These are phyloP conservation scores for Rauvolfia tetraphylla DNA, from an alignment of 257 asterid species.

Conservation along the genomic window DNA sequence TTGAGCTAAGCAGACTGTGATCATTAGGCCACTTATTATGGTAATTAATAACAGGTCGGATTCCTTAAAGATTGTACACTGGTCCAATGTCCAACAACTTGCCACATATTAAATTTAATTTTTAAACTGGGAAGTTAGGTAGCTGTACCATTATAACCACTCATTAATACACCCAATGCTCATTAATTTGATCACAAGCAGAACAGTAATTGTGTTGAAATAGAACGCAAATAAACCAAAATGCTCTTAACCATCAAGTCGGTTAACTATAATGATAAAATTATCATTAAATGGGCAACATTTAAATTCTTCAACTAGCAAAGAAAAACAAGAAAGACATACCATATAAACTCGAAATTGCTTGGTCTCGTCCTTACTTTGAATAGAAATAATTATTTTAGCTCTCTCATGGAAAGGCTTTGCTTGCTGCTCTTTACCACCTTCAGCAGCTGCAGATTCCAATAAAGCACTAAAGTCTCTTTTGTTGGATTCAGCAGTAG, in stretches of 20 bases:
- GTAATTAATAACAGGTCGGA: neutral
- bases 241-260: neutral
- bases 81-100: neutral
- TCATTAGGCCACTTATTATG: neutral
- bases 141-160: neutral
- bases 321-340: conserved; percentile 2
- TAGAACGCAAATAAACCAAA: neutral
- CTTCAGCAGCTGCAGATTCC: conserved; percentile 17
- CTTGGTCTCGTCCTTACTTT: conserved; percentile 18
- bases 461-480: conserved; percentile 9
- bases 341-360: conserved; percentile 27
- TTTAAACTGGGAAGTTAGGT: neutral
- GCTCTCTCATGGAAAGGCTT: conserved; percentile 22
- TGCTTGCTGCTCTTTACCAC: conserved; percentile 16
- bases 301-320: neutral
- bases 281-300: neutral
- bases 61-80: neutral
- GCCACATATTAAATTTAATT: neutral
- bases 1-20: neutral
- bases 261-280: neutral
- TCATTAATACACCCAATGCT: neutral
- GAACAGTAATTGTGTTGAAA: neutral
- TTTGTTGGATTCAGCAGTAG: conserved; percentile 30
- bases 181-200: neutral
- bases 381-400: conserved; percentile 26